Evolutionary conservation across 2,329 filamentous ascomycete species (phyloP).

Genomic region (Gliomastix tumulicola): DNA sequence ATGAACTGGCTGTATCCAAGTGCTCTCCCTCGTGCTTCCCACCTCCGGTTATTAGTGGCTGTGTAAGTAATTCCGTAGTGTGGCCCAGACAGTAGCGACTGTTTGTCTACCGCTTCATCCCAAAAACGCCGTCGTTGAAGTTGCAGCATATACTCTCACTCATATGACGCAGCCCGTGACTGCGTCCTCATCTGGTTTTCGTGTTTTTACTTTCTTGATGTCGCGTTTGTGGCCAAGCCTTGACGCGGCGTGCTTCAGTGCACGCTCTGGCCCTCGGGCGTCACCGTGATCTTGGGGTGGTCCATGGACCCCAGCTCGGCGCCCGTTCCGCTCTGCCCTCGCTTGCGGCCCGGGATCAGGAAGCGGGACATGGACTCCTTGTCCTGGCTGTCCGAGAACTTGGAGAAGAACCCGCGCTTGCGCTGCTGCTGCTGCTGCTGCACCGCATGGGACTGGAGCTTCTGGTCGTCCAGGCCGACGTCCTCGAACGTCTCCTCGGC

Average conservation of each 20-base stretch:
- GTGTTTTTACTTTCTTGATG: no score
- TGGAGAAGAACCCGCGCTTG: constrained; percentile 68
- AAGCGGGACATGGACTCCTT: constrained; percentile 46
- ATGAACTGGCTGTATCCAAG: not conserved
- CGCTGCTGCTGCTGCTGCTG: constrained; percentile 8
- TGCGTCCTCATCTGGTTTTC: no score
- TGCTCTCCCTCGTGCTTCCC: not conserved
- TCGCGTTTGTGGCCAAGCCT: no score
- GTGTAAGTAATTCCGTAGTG: not conserved
- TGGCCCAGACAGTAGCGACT: not conserved
- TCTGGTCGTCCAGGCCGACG: constrained; percentile 75
- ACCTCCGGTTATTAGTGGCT: not conserved
- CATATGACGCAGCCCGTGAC: no score
- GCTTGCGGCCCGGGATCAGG: constrained; percentile 64
- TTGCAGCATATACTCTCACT: no score
- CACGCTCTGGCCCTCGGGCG: constrained; percentile 10
- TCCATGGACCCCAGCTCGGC: constrained; percentile 65
- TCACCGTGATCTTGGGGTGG: constrained; percentile 18
- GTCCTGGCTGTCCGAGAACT: constrained; percentile 57
- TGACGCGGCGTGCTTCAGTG: no score
- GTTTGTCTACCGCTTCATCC: not conserved
- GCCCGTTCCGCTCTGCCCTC: constrained; percentile 57
- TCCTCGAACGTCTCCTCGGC: constrained; percentile 84
- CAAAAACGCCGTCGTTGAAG: no score
- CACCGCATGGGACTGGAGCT: constrained; percentile 24